Conservation (phyloP, 1,284 basidiomycete genomes). For the Ceratobasidium sp. region DNA sequence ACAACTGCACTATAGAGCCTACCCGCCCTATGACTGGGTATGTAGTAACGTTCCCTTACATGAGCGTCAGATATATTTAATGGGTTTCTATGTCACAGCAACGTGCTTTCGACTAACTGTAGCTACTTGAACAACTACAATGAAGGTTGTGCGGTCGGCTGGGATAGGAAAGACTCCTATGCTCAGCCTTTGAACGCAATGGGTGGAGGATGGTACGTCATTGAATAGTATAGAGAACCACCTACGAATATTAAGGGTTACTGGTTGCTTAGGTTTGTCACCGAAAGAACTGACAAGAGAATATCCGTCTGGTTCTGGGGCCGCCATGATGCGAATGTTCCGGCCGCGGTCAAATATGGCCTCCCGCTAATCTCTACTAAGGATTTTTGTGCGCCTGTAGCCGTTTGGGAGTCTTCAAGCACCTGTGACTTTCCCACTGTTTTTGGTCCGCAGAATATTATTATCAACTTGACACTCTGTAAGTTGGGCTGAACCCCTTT, state of each 20-base stretch:
- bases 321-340: slow-evolving; percentile 60
- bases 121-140: slow-evolving; percentile 69
- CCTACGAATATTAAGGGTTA: too few relatives aligned
- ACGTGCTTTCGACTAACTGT: slow-evolving; percentile 64
- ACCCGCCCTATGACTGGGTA: slow-evolving; percentile 57
- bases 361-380: slow-evolving; percentile 41
- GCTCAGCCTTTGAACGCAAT: slow-evolving; percentile 72
- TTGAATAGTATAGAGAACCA: too few relatives aligned
- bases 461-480: slow-evolving; percentile 71
- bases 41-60: slow-evolving; percentile 30
- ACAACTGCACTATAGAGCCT: slow-evolving; percentile 55
- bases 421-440: slow-evolving; percentile 66
- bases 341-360: slow-evolving; percentile 62
- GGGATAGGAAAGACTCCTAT: slow-evolving; percentile 64
- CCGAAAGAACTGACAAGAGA: slow-evolving; percentile 46
- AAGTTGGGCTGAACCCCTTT: slow-evolving; percentile 52
- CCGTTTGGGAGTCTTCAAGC: slow-evolving; percentile 68
- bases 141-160: slow-evolving; percentile 72
- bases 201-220: slow-evolving; percentile 69
- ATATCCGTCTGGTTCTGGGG: slow-evolving; percentile 68
- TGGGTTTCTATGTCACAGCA: slow-evolving; percentile 54
- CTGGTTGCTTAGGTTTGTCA: slow-evolving; percentile 44
- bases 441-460: slow-evolving; percentile 72
- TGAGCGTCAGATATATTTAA: too few relatives aligned
- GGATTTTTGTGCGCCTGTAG: slow-evolving; percentile 64